phyloP scores from a whole-genome alignment of 768 basidiomycete species.

The Tricholomella constricta region DNA sequence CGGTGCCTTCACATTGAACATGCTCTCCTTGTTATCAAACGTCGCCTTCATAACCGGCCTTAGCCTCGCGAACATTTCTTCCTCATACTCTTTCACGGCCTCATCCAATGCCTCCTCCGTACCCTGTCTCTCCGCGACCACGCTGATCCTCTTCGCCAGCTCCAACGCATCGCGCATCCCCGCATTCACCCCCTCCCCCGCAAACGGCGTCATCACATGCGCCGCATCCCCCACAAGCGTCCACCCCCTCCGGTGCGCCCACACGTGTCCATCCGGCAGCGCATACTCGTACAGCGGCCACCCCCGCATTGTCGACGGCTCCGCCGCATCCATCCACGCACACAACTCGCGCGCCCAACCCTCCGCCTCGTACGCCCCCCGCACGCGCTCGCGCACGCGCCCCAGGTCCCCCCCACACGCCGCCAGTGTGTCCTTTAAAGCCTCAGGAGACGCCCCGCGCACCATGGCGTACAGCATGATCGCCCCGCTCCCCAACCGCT shows the following conservation, averaged over 20 bases:
- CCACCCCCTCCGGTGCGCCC: slow-evolving; percentile 11
- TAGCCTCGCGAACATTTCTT: slow-evolving; percentile 12
- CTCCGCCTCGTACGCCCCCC: slow-evolving; percentile 5
- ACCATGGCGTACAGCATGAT: slow-evolving; percentile 15
- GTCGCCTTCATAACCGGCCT: slow-evolving; percentile 12
- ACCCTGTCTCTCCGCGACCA: not conserved
- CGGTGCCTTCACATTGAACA: slow-evolving; percentile 9
- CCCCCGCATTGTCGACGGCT: slow-evolving; percentile 8
- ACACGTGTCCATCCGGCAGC: slow-evolving; percentile 15
- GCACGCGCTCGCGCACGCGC: not conserved
- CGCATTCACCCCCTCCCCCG: slow-evolving; percentile 25
- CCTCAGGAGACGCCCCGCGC: not conserved
- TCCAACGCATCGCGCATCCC: slow-evolving; percentile 25
- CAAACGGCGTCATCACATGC: slow-evolving; percentile 27
- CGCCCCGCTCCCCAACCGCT: slow-evolving; percentile 10
- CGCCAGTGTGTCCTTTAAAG: slow-evolving; percentile 3
- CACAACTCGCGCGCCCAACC: slow-evolving; percentile 10
- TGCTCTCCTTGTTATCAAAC: slow-evolving; percentile 5
- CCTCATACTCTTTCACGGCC: slow-evolving; percentile 11
- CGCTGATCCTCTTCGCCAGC: slow-evolving; percentile 10
- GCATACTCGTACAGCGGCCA: slow-evolving; percentile 17
- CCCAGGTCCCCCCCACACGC: slow-evolving; percentile 5
- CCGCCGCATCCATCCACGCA: slow-evolving; percentile 9
- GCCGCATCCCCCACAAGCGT: slow-evolving; percentile 28
- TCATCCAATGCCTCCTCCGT: slow-evolving; percentile 4